phyloP scores from a whole-genome alignment of 805 yeast genomes.

The Candida vaughaniae region DNA sequence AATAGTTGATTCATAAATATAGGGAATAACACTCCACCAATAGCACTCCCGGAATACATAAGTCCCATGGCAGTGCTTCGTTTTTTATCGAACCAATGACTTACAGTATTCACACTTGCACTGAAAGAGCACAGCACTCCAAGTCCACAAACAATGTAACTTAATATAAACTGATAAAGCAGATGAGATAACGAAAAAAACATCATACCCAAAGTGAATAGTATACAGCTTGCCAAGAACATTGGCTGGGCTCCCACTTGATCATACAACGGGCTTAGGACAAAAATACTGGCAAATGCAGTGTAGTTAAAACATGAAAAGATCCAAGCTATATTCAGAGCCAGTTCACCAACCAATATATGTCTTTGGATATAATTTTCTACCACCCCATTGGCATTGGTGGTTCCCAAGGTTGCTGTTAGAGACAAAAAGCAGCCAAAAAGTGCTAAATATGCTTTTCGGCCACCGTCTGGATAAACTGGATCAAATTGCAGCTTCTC shows the following conservation, averaged over 20 bases:
- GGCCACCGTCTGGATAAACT: slow-evolving; percentile 24
- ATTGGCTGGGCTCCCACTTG: slow-evolving; percentile 19
- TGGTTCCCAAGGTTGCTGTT: slow-evolving; percentile 20
- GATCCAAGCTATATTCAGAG: slow-evolving; percentile 23
- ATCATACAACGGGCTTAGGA: slow-evolving; percentile 23
- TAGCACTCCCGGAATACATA: slow-evolving; percentile 27
- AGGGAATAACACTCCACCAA: slow-evolving; percentile 27
- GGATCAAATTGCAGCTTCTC: too few species aligned
- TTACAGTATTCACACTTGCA: slow-evolving; percentile 18
- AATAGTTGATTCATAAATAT: slow-evolving; percentile 21
- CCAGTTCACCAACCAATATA: slow-evolving; percentile 13
- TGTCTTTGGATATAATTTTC: slow-evolving; percentile 17
- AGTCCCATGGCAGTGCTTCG: slow-evolving; percentile 22
- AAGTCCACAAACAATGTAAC: slow-evolving; percentile 19
- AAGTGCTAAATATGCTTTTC: slow-evolving; percentile 15
- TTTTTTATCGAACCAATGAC: slow-evolving; percentile 19
- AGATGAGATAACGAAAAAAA: slow-evolving; percentile 17
- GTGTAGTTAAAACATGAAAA: slow-evolving; percentile 21
- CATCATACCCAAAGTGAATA: slow-evolving; percentile 19
- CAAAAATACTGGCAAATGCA: slow-evolving; percentile 20
- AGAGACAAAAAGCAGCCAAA: slow-evolving; percentile 21
- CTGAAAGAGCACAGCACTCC: slow-evolving; percentile 22
- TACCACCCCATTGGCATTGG: slow-evolving; percentile 21
- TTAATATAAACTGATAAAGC: slow-evolving; percentile 21
- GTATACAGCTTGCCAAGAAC: slow-evolving; percentile 13